These are phyloP conservation scores for Daldinia bambusicola DNA, from an alignment of 495 filamentous ascomycete genomes.

Conservation along the genomic window DNA sequence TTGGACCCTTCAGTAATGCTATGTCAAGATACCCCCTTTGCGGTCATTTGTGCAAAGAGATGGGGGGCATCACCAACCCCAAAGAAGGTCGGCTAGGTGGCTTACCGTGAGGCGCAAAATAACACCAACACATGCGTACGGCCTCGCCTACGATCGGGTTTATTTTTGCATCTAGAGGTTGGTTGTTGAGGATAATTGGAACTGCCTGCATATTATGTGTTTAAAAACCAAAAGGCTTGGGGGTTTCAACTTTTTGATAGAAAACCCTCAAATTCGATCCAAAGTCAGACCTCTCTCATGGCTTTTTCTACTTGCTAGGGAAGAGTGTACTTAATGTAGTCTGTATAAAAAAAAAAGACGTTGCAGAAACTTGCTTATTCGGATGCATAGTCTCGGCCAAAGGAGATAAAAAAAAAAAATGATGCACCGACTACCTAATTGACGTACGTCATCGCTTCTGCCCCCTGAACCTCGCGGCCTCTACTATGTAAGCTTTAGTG, in stretches of 20 bases:
- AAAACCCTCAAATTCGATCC: neutral
- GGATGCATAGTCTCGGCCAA: neutral
- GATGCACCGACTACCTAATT: conserved; percentile 1
- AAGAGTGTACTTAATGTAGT: too few relatives aligned
- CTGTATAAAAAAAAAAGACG: too few relatives aligned
- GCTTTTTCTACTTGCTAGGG: neutral
- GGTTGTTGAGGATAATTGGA: conserved; percentile 11
- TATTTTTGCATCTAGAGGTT: conserved; percentile 19
- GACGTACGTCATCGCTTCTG: conserved; percentile 31
- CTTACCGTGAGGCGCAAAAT: conserved; percentile 22
- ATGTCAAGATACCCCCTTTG: conserved; percentile 41
- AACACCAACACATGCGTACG: neutral
- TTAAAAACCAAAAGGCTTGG: neutral
- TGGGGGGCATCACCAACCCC: conserved; percentile 10
- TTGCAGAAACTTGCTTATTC: neutral
- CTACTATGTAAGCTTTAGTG: conserved; percentile 2
- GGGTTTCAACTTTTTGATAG: conserved; percentile 24
- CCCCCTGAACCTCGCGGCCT: conserved; percentile 17
- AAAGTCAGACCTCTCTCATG: neutral
- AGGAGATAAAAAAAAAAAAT: neutral
- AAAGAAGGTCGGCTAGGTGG: conserved; percentile 11
- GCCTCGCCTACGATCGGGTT: conserved; percentile 6
- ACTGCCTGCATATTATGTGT: conserved; percentile 1
- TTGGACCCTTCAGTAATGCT: conserved; percentile 35
- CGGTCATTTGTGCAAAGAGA: conserved; percentile 31